Base-by-base conservation (phyloP, 169 alveolate genomes). In the Theileria parva region DNA sequence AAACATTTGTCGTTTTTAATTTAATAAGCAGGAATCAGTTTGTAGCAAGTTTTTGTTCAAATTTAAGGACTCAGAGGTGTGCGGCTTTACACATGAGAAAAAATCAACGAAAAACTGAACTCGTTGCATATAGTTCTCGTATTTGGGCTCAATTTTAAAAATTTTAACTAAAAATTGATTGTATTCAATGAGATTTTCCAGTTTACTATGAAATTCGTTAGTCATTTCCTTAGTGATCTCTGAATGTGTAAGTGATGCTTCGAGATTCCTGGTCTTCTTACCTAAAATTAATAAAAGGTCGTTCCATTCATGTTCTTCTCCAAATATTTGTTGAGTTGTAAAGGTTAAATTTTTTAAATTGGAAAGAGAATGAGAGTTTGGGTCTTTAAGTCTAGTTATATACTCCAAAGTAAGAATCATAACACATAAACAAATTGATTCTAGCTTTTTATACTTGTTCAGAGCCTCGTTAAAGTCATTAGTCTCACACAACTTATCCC, bases 301-400 rank as follows among this genome's bases (percentile, higher is more conserved):
- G 19, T 27, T 61, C 69, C 69, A 61, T 61, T 61, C 69, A n/a
- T 61, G 69, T 19, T 21, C 69, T 19, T 61, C 34, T 61, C 25
- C 69, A 27, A 61, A 61, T 23, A 13, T 61, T 2, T 61, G 23
- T 9, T 12, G 17, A 9, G 23, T 61, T 8, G 8, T 8, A 12
- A 25, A 15, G 11, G 69, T 12, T n/a, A 61, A 5, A 9, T 34
- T 34, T 21, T 13, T 27, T 25, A 21, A 25, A 61, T 61, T 61
- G 6, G 32, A 2, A 27, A 21, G 34, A 3, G 23, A 25, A 9
- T 61, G n/a, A 13, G 4, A 12, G 27, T 13, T 11, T 13, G 23
- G 27, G 9, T 4, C 32, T 27, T 27, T 25, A n/a, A 61, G 15
- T 27, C 69, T 61, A 19, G 50, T 34, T 13, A 61, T n/a, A 27